Percentiles rank a stretch among this genome's conserved stretches.
These are phyloP conservation scores for Pulveroboletus ravenelii DNA, from an alignment of 768 basidiomycete genomes.

Conservation along the genomic window DNA sequence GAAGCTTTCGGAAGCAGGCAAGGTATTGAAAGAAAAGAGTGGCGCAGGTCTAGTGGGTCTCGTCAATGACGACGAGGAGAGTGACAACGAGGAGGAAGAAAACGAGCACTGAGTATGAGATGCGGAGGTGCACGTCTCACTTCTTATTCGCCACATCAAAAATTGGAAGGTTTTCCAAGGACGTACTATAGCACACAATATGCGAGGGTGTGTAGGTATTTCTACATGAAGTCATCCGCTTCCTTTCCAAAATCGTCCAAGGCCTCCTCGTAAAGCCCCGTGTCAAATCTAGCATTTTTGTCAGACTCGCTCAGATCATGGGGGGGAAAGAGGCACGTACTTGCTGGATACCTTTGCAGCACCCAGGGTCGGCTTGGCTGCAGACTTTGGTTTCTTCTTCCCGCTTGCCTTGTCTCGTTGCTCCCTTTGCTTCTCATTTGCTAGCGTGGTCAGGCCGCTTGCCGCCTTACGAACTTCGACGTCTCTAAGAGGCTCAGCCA, in stretches of 20 bases:
- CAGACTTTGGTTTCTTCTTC: slow-evolving; percentile 80
- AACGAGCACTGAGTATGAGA: slow-evolving; percentile 14
- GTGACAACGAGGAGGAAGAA: slow-evolving; percentile 44
- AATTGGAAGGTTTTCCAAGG: background rate
- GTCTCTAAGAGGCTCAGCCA: slow-evolving; percentile 77
- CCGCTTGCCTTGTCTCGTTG: slow-evolving; percentile 79
- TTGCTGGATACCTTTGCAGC: slow-evolving; percentile 61
- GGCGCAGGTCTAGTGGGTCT: slow-evolving; percentile 69
- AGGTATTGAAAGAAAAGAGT: slow-evolving; percentile 58
- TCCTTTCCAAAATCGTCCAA: slow-evolving; percentile 81
- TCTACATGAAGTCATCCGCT: slow-evolving; percentile 88
- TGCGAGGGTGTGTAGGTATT: slow-evolving; percentile 15
- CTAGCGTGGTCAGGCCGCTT: slow-evolving; percentile 75
- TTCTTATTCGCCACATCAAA: slow-evolving; percentile 1
- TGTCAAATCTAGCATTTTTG: slow-evolving; percentile 58
- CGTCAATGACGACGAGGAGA: slow-evolving; percentile 65
- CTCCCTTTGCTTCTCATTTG: slow-evolving; percentile 95
- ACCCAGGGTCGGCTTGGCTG: slow-evolving; percentile 72
- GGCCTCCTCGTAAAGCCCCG: slow-evolving; percentile 77
- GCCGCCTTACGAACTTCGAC: slow-evolving; percentile 90
- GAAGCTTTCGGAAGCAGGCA: slow-evolving; percentile 72
- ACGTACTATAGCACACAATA: slow-evolving; percentile 13
- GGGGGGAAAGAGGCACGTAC: slow-evolving; percentile 35
- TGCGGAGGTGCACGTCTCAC: background rate
- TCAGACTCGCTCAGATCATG: slow-evolving; percentile 11